Evolutionary conservation across 176 grass and related monocot genomes (phyloP).

Genomic region (Ensete ventricosum): DNA sequence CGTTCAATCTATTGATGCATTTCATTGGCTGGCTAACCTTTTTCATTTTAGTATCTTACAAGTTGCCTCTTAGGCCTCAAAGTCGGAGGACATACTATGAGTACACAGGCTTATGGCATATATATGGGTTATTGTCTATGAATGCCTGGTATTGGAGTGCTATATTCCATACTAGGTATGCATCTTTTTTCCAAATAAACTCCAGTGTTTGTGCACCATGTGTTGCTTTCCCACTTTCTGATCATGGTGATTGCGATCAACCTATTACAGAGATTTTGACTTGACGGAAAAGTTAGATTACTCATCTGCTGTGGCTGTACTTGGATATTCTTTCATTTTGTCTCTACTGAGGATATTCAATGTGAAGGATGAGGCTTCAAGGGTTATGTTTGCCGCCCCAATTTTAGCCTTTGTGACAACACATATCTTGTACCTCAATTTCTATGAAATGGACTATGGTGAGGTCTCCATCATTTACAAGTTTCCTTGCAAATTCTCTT

Average conservation of each 20-base stretch:
- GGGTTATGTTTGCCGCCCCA: slow-evolving; percentile 87
- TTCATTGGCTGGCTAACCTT: slow-evolving; percentile 72
- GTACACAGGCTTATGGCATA: slow-evolving; percentile 89
- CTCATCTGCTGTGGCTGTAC: slow-evolving; percentile 75
- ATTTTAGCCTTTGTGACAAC: slow-evolving; percentile 95
- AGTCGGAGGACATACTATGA: slow-evolving; percentile 67
- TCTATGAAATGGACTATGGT: slow-evolving; percentile 86
- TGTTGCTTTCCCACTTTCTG: slow-evolving; percentile 8
- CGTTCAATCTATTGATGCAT: slow-evolving; percentile 60
- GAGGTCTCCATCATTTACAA: slow-evolving; percentile 15
- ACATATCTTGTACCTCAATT: slow-evolving; percentile 94
- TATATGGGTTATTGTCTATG: slow-evolving; percentile 81
- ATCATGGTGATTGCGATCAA: slow-evolving; percentile 13
- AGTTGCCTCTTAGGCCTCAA: slow-evolving; percentile 62
- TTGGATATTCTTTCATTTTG: slow-evolving; percentile 84
- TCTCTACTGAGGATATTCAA: slow-evolving; percentile 68
- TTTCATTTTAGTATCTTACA: slow-evolving; percentile 54
- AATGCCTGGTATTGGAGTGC: slow-evolving; percentile 97
- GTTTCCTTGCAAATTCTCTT: not conserved
- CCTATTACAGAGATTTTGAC: slow-evolving; percentile 68
- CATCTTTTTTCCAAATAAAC: slow-evolving; percentile 8
- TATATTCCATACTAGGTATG: slow-evolving; percentile 82
- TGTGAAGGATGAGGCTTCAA: slow-evolving; percentile 86
- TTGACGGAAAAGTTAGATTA: slow-evolving; percentile 93
- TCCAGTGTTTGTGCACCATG: not conserved